Evolutionary conservation across 2,329 filamentous ascomycete genomes (phyloP), one percentile per base, ranked within the genome.

Genomic region (Colletotrichum lupini): DNA sequence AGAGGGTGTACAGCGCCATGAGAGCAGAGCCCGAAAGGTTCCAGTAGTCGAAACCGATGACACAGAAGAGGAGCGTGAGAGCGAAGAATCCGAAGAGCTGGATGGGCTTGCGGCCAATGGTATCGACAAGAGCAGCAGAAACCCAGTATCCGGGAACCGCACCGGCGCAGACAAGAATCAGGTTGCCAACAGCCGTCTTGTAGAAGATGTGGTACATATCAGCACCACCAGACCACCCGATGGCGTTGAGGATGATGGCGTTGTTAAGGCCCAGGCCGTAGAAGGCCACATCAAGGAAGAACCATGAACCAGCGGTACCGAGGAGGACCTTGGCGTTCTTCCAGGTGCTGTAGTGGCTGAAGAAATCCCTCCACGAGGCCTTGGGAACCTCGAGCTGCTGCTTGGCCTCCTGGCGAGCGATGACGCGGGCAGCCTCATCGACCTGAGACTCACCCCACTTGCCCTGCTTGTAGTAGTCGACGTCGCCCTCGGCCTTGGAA

Each of bases 271-370:
- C 92, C 26, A 95, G 88, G 67, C 91, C 91, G 77, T 92, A 93
- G 80, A 90, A 90, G 35, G 89, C 89, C 72, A 87, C 82, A 74
- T 86, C 86, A 66, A 94, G 91, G 83, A 93, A 89, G 82, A 95
- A 96, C 94, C 94, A 97, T 2, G 94, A 96, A 53, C 92, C 92
- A 14, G 94, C 93, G 14, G 94, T 96, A n/a, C 93, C 93, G 55
- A 95, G 85, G 0, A 95, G 89, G 19, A 95, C 87, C 79, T 92
- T 90, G 67, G 88, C 91, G 80, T 96, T 92, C 84, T 91, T 93
- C 86, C 89, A 91, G 79, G 92, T 89, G 71, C 86, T 81, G 82
- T 95, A 96, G 84, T 96, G 92, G 42, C 81, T 82, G 82, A 85
- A 80, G 84, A 97, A 97, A 82, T 97, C 94, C 24, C 78, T 75